These are phyloP conservation scores for Fraxinus albicans DNA, from an alignment of 305 asterid species.

Conservation along the genomic window DNA sequence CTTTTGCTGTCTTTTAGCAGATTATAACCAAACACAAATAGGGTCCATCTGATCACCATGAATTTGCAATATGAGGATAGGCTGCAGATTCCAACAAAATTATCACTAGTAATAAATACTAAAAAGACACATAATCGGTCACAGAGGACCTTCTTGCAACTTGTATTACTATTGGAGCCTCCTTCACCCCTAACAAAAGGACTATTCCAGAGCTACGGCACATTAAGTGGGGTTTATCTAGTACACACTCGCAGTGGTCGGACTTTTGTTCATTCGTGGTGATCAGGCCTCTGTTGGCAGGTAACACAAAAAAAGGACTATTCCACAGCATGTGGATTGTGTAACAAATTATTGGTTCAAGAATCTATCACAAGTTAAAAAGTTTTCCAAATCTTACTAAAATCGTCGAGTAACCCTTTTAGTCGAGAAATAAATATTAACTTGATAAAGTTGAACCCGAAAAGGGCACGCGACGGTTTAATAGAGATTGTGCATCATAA, in stretches of 20 bases:
- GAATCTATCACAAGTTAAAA: not conserved
- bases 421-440: not conserved
- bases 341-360: not conserved
- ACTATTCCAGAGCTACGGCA: not conserved
- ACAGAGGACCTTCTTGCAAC: not conserved
- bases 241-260: too few species aligned
- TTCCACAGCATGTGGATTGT: not conserved
- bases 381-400: not conserved
- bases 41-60: not conserved
- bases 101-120: not conserved
- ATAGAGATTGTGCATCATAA: not conserved
- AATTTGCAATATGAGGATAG: not conserved
- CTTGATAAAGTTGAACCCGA: not conserved
- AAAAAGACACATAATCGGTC: not conserved
- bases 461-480: not conserved
- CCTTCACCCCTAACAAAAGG: not conserved
- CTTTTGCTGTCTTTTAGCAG: not conserved
- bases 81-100: not conserved
- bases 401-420: not conserved
- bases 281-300: too few species aligned
- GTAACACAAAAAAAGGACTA: not conserved
- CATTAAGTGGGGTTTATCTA: too few species aligned
- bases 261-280: too few species aligned
- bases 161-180: not conserved
- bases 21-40: not conserved